Evolutionary conservation across 352 stramenopile species (phyloP), one percentile per base, ranked within the genome.

Genomic region (Phytophthora cryptogea): DNA sequence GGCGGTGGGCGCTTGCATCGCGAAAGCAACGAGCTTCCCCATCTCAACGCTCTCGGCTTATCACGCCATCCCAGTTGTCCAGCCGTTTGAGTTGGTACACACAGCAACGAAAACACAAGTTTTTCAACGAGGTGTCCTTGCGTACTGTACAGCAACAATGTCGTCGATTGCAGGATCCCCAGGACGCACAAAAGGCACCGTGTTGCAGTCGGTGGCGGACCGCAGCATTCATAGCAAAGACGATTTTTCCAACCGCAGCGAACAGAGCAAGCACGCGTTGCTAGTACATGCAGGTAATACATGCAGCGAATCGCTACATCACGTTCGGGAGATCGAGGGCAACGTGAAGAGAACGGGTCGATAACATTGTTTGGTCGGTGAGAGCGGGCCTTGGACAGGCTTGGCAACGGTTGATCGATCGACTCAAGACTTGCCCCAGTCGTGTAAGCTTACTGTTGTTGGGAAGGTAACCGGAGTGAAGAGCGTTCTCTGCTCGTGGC

Each of bases 41-140:
- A 26, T 50, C 35, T 30, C 23, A 35, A 27, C 28, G 32, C 10
- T 47, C 30, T 27, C 26, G 49, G 26, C 14, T 8, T 14, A 13
- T 54, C 43, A 56, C 36, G 28, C 28, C 43, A 63, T 63, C 17
- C 30, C 28, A 42, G 31, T 63, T 51, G 55, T 45, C 56, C 47
- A 64, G 56, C 56, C 56, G 56, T 58, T 56, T 27, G 47, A 35
- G 27, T 31, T 10, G 10, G 8, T 35, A 27, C 10, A 10, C n/a
- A 23, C 20, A 23, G 17, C 26, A 54, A 33, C 31, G 40, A 47
- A 28, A 28, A 59, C 33, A 47, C 32, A 53, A 37, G 31, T 31
- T 45, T 62, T 52, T 40, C 40, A 30, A 39, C 31, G 8, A 23
- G 31, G 53, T 57, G 49, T 31, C 36, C 28, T 41, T 53, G 17